Percentiles rank a stretch among this genome's conserved stretches.
Evolutionary conservation across 2,329 filamentous ascomycete genomes (phyloP).

Genomic region (Ophiostoma fasciatum): DNA sequence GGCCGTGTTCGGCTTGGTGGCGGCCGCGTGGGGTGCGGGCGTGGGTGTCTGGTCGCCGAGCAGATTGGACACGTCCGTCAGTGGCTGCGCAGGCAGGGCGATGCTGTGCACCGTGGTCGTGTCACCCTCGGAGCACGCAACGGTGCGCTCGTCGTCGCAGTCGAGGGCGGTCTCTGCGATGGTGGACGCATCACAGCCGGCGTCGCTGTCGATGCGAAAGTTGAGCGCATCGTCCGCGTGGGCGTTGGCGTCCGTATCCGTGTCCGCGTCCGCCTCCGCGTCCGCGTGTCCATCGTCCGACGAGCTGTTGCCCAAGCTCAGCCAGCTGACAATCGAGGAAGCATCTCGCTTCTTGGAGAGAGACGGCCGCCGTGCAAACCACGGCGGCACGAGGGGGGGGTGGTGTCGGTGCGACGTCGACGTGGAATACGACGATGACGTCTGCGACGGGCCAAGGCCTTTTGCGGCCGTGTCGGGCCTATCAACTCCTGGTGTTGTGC

Average conservation of each 20-base stretch:
- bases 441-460: slow-evolving; percentile 15
- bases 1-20: no score
- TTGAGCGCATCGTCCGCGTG: not conserved
- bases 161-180: not conserved
- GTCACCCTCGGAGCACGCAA: slow-evolving; percentile 3
- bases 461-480: slow-evolving; percentile 33
- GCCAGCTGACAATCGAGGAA: slow-evolving; percentile 1
- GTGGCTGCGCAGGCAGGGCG: slow-evolving; percentile 3
- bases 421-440: slow-evolving; percentile 5
- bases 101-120: slow-evolving; percentile 5
- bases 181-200: slow-evolving; percentile 1
- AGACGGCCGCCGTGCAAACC: not conserved
- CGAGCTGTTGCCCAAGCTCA: not conserved
- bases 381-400: not conserved
- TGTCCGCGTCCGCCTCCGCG: not conserved
- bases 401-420: not conserved
- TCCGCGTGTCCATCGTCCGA: no score
- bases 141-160: not conserved
- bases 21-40: no score
- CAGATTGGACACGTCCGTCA: slow-evolving; percentile 23
- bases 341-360: not conserved
- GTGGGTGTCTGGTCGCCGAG: slow-evolving; percentile 13
- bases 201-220: slow-evolving; percentile 6
- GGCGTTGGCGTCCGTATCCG: not conserved
- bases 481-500: slow-evolving; percentile 2